Percentiles rank a stretch among this genome's conserved stretches.
phyloP scores from a whole-genome alignment of 2,329 filamentous ascomycete genomes.

The Talaromyces verruculosus region DNA sequence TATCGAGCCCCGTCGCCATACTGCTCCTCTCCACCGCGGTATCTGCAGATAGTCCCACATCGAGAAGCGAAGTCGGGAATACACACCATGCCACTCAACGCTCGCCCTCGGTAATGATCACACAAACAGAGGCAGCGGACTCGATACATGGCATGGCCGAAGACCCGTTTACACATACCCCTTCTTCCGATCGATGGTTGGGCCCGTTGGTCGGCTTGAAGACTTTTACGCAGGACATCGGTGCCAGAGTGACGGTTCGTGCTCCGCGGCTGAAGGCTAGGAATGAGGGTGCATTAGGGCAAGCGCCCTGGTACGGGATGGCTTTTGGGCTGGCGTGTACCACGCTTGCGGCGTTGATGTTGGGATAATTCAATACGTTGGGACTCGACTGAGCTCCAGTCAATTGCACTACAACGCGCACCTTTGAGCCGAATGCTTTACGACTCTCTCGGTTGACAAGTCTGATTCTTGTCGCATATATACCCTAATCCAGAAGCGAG shows the following conservation, averaged over 20 bases:
- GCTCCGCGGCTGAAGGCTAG: constrained; percentile 27
- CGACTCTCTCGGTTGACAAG: neutral
- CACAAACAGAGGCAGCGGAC: neutral
- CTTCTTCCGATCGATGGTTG: constrained; percentile 32
- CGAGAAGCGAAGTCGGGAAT: constrained; percentile 14
- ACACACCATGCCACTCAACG: constrained; percentile 1
- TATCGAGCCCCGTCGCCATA: constrained; percentile 8
- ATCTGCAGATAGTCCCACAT: constrained; percentile 7
- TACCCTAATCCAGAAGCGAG: neutral
- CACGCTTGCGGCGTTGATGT: constrained; percentile 40
- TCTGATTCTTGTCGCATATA: neutral
- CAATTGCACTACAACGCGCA: neutral
- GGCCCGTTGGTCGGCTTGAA: constrained; percentile 33
- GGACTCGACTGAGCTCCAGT: neutral
- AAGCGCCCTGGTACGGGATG: constrained; percentile 45
- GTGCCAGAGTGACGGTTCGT: constrained; percentile 28
- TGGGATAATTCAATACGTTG: constrained; percentile 30
- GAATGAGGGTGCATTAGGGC: constrained; percentile 41
- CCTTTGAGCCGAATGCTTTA: neutral
- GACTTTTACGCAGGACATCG: constrained; percentile 26
- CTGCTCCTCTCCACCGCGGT: constrained; percentile 13
- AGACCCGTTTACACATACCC: constrained; percentile 3
- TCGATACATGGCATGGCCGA: constrained; percentile 2
- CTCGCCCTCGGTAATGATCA: neutral
- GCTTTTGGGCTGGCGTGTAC: constrained; percentile 43